Percentiles rank a stretch among this genome's conserved stretches.
Evolutionary conservation across 2,329 filamentous ascomycete species (phyloP).

Genomic region (Rhexocercosporidium sp.): DNA sequence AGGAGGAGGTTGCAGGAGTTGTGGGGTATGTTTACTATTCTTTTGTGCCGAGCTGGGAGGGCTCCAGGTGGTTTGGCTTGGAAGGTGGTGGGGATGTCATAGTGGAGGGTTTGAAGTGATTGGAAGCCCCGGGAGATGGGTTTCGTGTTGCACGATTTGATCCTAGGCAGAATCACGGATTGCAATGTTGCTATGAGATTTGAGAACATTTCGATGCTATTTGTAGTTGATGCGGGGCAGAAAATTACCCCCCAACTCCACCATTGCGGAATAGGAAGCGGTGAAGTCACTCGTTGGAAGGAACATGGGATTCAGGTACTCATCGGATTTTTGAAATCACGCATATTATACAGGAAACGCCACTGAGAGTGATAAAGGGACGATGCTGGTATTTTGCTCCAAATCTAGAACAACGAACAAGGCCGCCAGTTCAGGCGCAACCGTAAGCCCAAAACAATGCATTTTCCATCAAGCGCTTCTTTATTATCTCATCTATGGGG

Average conservation of each 20-base stretch:
- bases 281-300: slow-evolving; percentile 11
- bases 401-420: slow-evolving; percentile 41
- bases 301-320: background rate
- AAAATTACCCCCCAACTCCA: slow-evolving; percentile 24
- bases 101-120: background rate
- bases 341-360: slow-evolving; percentile 16
- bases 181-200: background rate
- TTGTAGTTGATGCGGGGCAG: slow-evolving; percentile 6
- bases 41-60: slow-evolving; percentile 81
- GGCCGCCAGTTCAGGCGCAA: slow-evolving; percentile 34
- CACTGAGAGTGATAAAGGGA: slow-evolving; percentile 17
- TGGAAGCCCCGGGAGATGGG: background rate
- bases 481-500: slow-evolving; percentile 46
- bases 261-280: slow-evolving; percentile 15
- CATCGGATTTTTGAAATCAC: slow-evolving; percentile 18
- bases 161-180: background rate
- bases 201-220: background rate
- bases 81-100: slow-evolving; percentile 38
- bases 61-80: slow-evolving; percentile 71
- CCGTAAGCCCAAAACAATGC: slow-evolving; percentile 34
- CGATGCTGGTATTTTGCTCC: slow-evolving; percentile 43
- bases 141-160: background rate
- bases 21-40: slow-evolving; percentile 68
- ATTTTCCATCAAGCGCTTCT: slow-evolving; percentile 34
- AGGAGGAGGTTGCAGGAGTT: background rate